Conservation (phyloP, 495 filamentous ascomycete genomes). For the Coniosporium apollinis region DNA sequence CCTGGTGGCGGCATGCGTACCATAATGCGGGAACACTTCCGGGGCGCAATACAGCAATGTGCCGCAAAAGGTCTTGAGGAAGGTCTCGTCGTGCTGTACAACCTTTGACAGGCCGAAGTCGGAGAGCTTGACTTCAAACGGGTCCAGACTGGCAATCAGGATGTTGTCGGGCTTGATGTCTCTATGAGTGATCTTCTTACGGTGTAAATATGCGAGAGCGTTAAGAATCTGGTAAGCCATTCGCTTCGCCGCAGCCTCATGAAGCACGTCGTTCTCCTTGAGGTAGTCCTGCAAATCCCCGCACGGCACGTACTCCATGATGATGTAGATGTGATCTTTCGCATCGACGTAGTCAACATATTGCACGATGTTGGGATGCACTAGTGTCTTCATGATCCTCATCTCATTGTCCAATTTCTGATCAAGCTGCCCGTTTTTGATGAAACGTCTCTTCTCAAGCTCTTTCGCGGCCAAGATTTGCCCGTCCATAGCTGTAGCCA, state of each 20-base stretch:
- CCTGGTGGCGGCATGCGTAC: constrained; percentile 9
- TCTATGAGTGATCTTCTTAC: constrained; percentile 76
- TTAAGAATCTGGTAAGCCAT: constrained; percentile 64
- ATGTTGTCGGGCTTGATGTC: constrained; percentile 99
- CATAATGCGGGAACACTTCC: constrained; percentile 80
- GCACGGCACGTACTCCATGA: constrained; percentile 83
- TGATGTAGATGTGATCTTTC: constrained; percentile 65
- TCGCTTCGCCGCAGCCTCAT: constrained; percentile 47
- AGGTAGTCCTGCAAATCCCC: constrained; percentile 74
- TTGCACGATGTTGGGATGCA: constrained; percentile 80
- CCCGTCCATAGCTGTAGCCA: constrained; percentile 65
- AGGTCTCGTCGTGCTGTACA: constrained; percentile 70
- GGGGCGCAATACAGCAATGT: constrained; percentile 92
- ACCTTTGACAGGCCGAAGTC: constrained; percentile 95
- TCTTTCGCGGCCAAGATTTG: constrained; percentile 76
- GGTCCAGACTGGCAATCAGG: constrained; percentile 52
- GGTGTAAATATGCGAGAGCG: constrained; percentile 76
- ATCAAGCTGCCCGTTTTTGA: constrained; percentile 71
- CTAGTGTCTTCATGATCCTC: constrained; percentile 70
- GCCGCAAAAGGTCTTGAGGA: constrained; percentile 90
- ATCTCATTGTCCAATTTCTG: constrained; percentile 88
- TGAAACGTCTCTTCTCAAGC: constrained; percentile 73
- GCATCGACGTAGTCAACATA: constrained; percentile 76
- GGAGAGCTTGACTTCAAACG: constrained; percentile 73
- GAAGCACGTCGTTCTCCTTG: constrained; percentile 36